Evolutionary conservation across 2,329 filamentous ascomycete species (phyloP).

Genomic region (Lomentospora prolificans): DNA sequence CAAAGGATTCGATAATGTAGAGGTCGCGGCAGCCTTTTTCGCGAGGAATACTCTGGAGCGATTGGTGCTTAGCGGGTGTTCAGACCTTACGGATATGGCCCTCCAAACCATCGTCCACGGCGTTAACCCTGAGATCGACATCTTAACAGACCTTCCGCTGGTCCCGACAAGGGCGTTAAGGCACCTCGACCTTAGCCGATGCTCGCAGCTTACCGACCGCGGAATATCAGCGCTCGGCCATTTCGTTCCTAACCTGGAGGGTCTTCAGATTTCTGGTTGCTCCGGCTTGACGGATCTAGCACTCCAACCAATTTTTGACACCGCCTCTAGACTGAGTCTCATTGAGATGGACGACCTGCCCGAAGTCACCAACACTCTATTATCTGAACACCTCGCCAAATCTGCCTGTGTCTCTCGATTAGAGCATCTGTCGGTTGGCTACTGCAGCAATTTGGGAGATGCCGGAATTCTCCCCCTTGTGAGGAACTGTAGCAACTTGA

Average conservation of each 20-base stretch:
- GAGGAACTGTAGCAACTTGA: constrained; percentile 60
- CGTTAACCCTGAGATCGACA: constrained; percentile 64
- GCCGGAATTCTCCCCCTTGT: constrained; percentile 74
- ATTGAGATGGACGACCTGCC: constrained; percentile 83
- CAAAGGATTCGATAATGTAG: constrained; percentile 63
- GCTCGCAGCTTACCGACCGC: constrained; percentile 59
- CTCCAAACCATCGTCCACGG: constrained; percentile 70
- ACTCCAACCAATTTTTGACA: constrained; percentile 62
- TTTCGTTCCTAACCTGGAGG: constrained; percentile 70
- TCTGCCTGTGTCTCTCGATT: constrained; percentile 63
- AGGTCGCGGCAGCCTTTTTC: constrained; percentile 67
- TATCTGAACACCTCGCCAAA: constrained; percentile 64
- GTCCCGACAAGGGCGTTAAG: constrained; percentile 70
- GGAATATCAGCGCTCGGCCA: constrained; percentile 64
- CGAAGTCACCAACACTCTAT: constrained; percentile 62
- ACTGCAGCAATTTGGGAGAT: constrained; percentile 80
- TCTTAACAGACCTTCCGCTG: constrained; percentile 65
- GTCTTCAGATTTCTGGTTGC: constrained; percentile 74
- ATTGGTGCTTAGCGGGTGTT: constrained; percentile 72
- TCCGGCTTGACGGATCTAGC: constrained; percentile 62
- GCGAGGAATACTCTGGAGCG: constrained; percentile 71
- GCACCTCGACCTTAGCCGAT: constrained; percentile 78
- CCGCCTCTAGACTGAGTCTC: constrained; percentile 68
- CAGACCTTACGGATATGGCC: constrained; percentile 65
- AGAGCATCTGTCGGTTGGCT: constrained; percentile 77